A percentile compares a stretch with the other conserved stretches of the same genome.
Conservation (phyloP, 495 filamentous ascomycete genomes). For the Aspergillus sclerotiicarbonarius region DNA sequence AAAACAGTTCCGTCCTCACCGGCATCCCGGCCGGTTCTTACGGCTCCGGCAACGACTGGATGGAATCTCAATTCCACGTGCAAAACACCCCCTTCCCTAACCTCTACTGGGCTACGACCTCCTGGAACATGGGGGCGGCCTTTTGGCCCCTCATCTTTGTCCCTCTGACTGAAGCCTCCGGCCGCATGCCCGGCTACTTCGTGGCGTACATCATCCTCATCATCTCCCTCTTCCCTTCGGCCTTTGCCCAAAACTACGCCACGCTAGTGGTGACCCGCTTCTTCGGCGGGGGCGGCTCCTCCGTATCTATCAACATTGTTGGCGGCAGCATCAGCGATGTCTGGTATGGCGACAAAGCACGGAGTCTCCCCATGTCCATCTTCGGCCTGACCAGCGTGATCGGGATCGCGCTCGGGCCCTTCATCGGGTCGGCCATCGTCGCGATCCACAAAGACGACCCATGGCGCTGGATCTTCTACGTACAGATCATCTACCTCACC, state of each 20-base stretch:
- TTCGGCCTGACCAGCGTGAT: slow-evolving; percentile 44
- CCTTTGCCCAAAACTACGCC: slow-evolving; percentile 51
- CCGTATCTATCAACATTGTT: slow-evolving; percentile 47
- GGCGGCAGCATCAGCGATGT: slow-evolving; percentile 47
- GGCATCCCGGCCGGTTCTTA: slow-evolving; percentile 44
- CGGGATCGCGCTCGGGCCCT: slow-evolving; percentile 49
- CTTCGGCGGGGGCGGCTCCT: slow-evolving; percentile 49
- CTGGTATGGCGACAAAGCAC: slow-evolving; percentile 38
- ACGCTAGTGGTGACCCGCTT: slow-evolving; percentile 50
- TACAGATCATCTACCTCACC: slow-evolving; percentile 51
- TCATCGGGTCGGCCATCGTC: slow-evolving; percentile 42
- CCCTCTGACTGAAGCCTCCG: slow-evolving; percentile 52
- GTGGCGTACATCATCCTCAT: slow-evolving; percentile 48
- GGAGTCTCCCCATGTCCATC: slow-evolving; percentile 45
- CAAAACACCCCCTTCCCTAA: slow-evolving; percentile 45
- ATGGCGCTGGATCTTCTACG: slow-evolving; percentile 55
- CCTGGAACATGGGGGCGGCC: slow-evolving; percentile 55
- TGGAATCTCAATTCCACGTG: slow-evolving; percentile 39
- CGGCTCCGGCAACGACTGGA: slow-evolving; percentile 37
- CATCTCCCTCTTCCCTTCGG: slow-evolving; percentile 47
- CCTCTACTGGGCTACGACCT: slow-evolving; percentile 45
- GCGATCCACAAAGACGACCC: slow-evolving; percentile 34
- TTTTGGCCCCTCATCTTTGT: slow-evolving; percentile 51
- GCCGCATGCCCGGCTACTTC: slow-evolving; percentile 50
- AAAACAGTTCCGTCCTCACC: slow-evolving; percentile 37